Percentiles rank a stretch among this genome's conserved stretches.
phyloP scores from a whole-genome alignment of 1,284 basidiomycete genomes.

The Microbotryum lychnidis-dioicae region DNA sequence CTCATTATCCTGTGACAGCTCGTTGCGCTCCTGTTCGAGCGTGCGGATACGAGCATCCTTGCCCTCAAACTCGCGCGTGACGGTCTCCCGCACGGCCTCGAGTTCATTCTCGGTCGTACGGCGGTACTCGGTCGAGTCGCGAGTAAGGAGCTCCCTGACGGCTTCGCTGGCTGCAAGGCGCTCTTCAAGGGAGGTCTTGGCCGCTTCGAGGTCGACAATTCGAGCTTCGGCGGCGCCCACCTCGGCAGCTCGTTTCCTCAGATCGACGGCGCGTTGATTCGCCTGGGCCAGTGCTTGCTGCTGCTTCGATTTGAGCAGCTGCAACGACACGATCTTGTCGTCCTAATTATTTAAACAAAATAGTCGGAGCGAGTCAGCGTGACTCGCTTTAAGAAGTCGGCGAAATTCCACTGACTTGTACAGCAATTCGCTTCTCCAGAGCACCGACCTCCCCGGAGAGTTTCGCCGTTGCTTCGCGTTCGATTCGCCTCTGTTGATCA shows the following conservation, averaged over 20 bases:
- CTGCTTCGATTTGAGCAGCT: slow-evolving; percentile 5
- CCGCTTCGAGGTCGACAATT: neutral
- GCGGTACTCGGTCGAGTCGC: slow-evolving; percentile 1
- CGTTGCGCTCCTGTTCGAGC: neutral
- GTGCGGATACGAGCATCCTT: neutral
- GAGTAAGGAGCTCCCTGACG: neutral
- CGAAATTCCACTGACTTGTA: neutral
- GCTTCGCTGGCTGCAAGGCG: neutral
- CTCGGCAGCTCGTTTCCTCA: neutral
- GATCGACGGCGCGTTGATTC: slow-evolving; percentile 5
- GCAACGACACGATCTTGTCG: slow-evolving; percentile 5
- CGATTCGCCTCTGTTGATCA: too few relatives aligned
- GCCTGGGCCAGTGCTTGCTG: slow-evolving; percentile 14
- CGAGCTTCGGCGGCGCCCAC: neutral
- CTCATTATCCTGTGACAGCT: slow-evolving; percentile 2
- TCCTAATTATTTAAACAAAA: neutral
- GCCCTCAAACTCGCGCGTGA: slow-evolving; percentile 3
- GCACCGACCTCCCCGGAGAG: slow-evolving; percentile 1
- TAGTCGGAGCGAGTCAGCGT: neutral
- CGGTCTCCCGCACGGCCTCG: neutral
- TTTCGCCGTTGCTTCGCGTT: neutral
- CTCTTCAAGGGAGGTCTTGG: neutral
- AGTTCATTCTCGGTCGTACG: neutral
- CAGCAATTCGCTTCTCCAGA: slow-evolving; percentile 8
- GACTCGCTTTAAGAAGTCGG: neutral